These are phyloP conservation scores for Talaromyces ruber DNA, from an alignment of 495 filamentous ascomycete genomes.

Conservation along the genomic window DNA sequence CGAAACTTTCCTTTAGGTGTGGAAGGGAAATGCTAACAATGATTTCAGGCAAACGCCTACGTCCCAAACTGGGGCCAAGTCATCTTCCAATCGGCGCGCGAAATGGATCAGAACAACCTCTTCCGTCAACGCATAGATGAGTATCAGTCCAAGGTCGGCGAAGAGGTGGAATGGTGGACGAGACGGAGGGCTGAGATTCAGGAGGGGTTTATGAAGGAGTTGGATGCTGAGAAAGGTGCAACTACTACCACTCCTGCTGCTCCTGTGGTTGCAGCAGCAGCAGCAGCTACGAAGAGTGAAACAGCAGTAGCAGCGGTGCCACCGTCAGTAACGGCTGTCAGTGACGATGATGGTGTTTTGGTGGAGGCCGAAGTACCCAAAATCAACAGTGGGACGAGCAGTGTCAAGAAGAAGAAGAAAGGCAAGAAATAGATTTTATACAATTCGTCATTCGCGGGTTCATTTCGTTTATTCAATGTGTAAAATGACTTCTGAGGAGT, in stretches of 20 bases:
- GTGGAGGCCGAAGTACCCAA: conserved; percentile 64
- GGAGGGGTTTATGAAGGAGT: conserved; percentile 76
- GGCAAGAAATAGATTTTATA: conserved; percentile 57
- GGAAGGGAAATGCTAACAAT: not conserved
- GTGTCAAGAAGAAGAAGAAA: conserved; percentile 64
- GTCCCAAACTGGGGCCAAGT: conserved; percentile 78
- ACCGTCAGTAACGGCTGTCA: conserved; percentile 27
- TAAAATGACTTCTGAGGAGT: not conserved
- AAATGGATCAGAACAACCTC: conserved; percentile 63
- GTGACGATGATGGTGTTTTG: conserved; percentile 80
- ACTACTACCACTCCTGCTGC: conserved; percentile 17
- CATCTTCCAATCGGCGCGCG: conserved; percentile 92
- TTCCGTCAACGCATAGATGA: conserved; percentile 53
- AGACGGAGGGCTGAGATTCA: conserved; percentile 69
- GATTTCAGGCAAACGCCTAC: conserved; percentile 71
- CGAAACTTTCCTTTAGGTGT: not conserved
- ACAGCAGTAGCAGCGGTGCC: conserved; percentile 10
- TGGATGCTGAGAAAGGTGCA: conserved; percentile 46
- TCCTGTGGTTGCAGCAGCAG: conserved; percentile 9
- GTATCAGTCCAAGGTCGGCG: conserved; percentile 55
- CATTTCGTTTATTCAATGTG: not conserved
- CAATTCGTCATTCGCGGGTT: conserved; percentile 7
- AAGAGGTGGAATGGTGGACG: conserved; percentile 85
- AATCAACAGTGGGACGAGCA: conserved; percentile 27
- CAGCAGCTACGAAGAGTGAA: not conserved